phyloP scores from a whole-genome alignment of 306 rosid genomes.

The Geum urbanum region DNA sequence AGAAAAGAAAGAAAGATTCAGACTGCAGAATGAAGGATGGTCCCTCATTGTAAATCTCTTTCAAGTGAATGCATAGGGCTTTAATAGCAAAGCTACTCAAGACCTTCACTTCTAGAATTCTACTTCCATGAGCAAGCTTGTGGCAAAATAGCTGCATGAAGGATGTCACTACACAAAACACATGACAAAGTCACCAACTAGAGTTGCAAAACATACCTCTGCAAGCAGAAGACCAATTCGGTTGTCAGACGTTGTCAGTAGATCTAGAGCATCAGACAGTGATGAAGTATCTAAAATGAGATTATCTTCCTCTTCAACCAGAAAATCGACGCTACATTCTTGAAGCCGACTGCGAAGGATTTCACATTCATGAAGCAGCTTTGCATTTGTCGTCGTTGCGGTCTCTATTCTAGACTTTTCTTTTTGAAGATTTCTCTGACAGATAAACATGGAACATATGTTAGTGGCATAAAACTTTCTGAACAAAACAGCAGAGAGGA shows the following conservation, averaged over 20 bases:
- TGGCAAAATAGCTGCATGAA: background rate
- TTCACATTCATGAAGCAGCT: constrained; percentile 80
- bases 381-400: constrained; percentile 48
- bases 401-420: constrained; percentile 63
- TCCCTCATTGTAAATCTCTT: too few species aligned
- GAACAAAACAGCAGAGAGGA: background rate
- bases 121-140: background rate
- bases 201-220: constrained; percentile 53
- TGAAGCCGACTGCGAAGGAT: constrained; percentile 72
- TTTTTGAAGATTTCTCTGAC: constrained; percentile 61
- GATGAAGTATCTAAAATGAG: constrained; percentile 59
- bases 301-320: constrained; percentile 82
- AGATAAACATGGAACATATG: constrained; percentile 26
- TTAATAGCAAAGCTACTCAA: background rate
- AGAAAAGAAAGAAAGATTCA: too few species aligned
- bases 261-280: constrained; percentile 77
- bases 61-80: background rate
- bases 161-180: background rate
- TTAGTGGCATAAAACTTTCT: background rate
- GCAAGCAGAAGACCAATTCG: constrained; percentile 87
- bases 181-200: background rate
- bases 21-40: too few species aligned
- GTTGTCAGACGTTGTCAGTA: constrained; percentile 74
- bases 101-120: background rate
- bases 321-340: constrained; percentile 86